Evolutionary conservation across 768 basidiomycete species (phyloP), one percentile per base, ranked within the genome.

Genomic region (Dendrothele bispora): DNA sequence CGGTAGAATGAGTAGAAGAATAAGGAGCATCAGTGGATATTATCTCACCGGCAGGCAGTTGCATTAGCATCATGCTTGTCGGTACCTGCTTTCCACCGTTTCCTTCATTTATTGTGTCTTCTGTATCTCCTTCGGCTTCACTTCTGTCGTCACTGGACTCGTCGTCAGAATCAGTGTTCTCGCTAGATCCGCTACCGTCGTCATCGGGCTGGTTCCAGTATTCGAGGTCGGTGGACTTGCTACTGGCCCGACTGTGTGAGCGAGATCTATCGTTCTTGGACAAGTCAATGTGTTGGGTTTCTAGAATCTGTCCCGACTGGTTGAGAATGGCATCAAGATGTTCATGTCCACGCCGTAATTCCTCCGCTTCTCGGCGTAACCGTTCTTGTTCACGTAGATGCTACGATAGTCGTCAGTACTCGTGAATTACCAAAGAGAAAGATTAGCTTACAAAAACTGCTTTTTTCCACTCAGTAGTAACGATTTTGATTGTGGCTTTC

Each of bases 251-350:
- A 55, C 84, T 90, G 21, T 73, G 69, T 15, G 74, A 73, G 15
- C 67, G 58, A 25, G 67, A 70, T n/a, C 65, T 44, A 40, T 75
- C 79, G 7, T 73, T 75, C 41, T 76, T 73, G 1, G 70, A 69
- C 37, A 93, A 66, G 56, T 89, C 88, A 1, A 78, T 74, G 38
- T 88, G 84, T 58, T 95, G 95, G 2, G 90, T 87, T 58, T 88
- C 86, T 50, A 97, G 69, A 48, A 95, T 82, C 39, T 87, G 84
- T 0, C 89, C 89, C 28, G 91, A 95, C 58, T 95, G 88, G 65
- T 92, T 82, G 38, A 98, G 72, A 53, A 98, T 91, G 4, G 87
- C 90, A 62, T 95, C 89, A 18, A 98, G 75, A 66, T 97, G 94
- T 53, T 86, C 83, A 51, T 86, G 86, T 0, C 94, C 91, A 5